Evolutionary conservation across 768 basidiomycete genomes (phyloP).

Genomic region (Pleurotus eryngii): DNA sequence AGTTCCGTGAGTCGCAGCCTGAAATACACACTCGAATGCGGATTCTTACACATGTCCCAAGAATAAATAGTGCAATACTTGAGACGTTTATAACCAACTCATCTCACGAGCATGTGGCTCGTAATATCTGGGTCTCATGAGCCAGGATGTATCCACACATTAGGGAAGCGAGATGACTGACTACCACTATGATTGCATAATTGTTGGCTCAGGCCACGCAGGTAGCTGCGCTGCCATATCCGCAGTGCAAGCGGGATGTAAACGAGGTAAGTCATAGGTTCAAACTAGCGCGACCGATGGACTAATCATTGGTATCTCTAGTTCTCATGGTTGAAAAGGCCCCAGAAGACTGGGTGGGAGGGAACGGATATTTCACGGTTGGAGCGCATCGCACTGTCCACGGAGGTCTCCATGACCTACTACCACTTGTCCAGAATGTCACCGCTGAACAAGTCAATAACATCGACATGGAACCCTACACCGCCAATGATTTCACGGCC

Average conservation of each 20-base stretch:
- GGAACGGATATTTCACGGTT: slow-evolving; percentile 72
- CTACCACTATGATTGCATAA: slow-evolving; percentile 47
- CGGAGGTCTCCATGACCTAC: slow-evolving; percentile 54
- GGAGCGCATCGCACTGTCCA: slow-evolving; percentile 67
- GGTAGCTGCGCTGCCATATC: slow-evolving; percentile 64
- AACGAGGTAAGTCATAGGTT: slow-evolving; percentile 33
- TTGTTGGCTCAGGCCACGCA: slow-evolving; percentile 66
- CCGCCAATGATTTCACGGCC: slow-evolving; percentile 45
- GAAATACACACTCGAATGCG: too few species aligned
- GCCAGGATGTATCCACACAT: background rate
- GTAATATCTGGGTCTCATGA: background rate
- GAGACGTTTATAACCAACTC: background rate
- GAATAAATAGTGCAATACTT: too few species aligned
- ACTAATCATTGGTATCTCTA: slow-evolving; percentile 10
- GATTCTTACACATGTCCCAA: too few species aligned
- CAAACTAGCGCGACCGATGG: background rate
- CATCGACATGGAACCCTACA: slow-evolving; percentile 62
- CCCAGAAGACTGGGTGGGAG: slow-evolving; percentile 60
- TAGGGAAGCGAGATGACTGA: background rate
- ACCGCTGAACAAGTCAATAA: slow-evolving; percentile 34
- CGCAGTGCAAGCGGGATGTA: slow-evolving; percentile 57
- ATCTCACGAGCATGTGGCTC: background rate
- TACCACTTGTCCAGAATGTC: slow-evolving; percentile 50
- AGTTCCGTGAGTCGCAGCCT: too few species aligned
- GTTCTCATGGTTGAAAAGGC: slow-evolving; percentile 68